Percentiles rank a stretch among this genome's conserved stretches.
Conservation (phyloP, 345 rosid genomes). For the Gossypium bickii region DNA sequence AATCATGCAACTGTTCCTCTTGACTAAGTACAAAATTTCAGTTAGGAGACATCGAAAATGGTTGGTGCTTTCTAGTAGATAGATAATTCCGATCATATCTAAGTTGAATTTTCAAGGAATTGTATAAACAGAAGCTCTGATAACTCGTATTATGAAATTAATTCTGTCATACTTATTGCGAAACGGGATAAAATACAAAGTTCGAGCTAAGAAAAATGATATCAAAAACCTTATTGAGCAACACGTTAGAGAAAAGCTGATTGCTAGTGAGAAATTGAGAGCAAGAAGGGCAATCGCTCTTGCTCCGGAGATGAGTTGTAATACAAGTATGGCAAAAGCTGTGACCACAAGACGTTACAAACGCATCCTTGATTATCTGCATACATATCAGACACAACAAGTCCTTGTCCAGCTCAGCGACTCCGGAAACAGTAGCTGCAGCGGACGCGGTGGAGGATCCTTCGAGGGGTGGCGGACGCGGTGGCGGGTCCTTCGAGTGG, state of each 20-base stretch:
- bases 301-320: constrained; percentile 82
- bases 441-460: neutral
- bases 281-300: constrained; percentile 96
- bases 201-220: constrained; percentile 8
- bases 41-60: neutral
- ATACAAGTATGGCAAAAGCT: constrained; percentile 97
- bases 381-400: constrained; percentile 90
- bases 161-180: neutral
- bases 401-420: constrained; percentile 63
- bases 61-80: neutral
- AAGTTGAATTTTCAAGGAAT: neutral
- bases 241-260: constrained; percentile 80
- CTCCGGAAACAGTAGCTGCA: constrained; percentile 10
- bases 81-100: neutral
- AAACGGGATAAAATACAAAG: neutral
- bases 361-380: constrained; percentile 93
- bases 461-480: no score
- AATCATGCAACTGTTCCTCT: neutral
- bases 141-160: neutral
- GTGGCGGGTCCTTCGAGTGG: constrained; percentile 14
- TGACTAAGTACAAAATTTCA: neutral
- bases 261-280: constrained; percentile 64
- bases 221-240: constrained; percentile 71
- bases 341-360: constrained; percentile 89
- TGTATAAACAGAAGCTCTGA: neutral